Conservation (phyloP, 148 eudicot genomes). For the Cornus florida region DNA sequence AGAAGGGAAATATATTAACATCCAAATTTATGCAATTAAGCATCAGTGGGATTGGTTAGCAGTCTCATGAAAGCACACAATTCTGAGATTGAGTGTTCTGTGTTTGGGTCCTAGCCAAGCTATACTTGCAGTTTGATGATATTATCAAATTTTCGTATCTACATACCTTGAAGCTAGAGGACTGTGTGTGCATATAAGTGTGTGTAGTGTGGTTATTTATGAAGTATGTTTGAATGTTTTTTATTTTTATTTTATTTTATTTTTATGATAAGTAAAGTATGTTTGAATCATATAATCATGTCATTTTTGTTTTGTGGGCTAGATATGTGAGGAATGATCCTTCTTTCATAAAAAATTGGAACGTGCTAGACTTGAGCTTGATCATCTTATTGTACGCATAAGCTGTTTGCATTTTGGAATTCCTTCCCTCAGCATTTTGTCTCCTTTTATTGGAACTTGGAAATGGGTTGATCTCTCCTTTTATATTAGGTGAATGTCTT, state of each 20-base stretch:
- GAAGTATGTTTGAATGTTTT: too few species aligned
- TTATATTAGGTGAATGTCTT: background rate
- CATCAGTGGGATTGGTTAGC: background rate
- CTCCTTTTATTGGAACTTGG: background rate
- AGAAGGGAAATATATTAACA: background rate
- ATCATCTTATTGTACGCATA: background rate
- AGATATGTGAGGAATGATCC: background rate
- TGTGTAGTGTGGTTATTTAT: too few species aligned
- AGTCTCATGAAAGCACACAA: background rate
- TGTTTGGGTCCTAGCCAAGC: background rate
- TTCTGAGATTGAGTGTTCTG: background rate
- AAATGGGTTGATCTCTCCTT: background rate
- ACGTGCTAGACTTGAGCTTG: background rate
- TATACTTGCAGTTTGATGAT: background rate
- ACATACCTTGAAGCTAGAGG: too few species aligned
- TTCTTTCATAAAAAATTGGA: too few species aligned
- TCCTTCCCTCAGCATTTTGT: too few species aligned
- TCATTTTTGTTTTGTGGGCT: background rate
- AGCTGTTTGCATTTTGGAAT: background rate
- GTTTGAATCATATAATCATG: background rate
- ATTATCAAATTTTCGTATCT: too few species aligned
- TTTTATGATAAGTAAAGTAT: too few species aligned
- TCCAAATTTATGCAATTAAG: background rate
- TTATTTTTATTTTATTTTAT: too few species aligned
- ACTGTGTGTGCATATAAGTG: too few species aligned